phyloP scores from a whole-genome alignment of 2,329 filamentous ascomycete species.

The Colletotrichum orbiculare region DNA sequence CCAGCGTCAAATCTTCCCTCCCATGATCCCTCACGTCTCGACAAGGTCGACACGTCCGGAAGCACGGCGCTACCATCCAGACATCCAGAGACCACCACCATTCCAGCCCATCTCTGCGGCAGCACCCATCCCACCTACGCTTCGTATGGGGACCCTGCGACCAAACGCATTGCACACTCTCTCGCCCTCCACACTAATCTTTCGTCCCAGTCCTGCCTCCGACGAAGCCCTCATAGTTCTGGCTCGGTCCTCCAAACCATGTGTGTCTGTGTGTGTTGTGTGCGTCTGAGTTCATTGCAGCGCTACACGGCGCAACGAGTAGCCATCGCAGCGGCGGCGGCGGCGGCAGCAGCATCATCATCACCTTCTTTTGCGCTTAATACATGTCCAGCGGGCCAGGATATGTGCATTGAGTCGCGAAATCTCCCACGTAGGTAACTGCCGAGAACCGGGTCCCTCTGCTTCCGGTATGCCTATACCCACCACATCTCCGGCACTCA shows the following conservation, averaged over 20 bases:
- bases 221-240: constrained; percentile 25
- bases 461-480: constrained; percentile 11
- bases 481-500: constrained; percentile 17
- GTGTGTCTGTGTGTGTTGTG: neutral
- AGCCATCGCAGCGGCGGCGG: too few species aligned
- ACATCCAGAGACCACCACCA: neutral
- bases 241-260: constrained; percentile 27
- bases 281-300: neutral
- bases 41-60: constrained; percentile 24
- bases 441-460: constrained; percentile 18
- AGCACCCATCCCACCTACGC: constrained; percentile 2
- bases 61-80: constrained; percentile 11
- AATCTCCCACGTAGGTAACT: constrained; percentile 10
- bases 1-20: constrained; percentile 27
- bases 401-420: constrained; percentile 29
- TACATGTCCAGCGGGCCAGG: neutral
- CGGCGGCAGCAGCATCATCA: too few species aligned
- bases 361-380: too few species aligned
- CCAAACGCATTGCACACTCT: neutral
- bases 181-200: constrained; percentile 11
- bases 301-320: neutral
- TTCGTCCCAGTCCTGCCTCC: constrained; percentile 25
- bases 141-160: constrained; percentile 22
- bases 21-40: constrained; percentile 30
- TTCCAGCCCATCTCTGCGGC: constrained; percentile 10